Conservation (phyloP, 1,284 basidiomycete genomes). For the Sporisorium graminicola region DNA sequence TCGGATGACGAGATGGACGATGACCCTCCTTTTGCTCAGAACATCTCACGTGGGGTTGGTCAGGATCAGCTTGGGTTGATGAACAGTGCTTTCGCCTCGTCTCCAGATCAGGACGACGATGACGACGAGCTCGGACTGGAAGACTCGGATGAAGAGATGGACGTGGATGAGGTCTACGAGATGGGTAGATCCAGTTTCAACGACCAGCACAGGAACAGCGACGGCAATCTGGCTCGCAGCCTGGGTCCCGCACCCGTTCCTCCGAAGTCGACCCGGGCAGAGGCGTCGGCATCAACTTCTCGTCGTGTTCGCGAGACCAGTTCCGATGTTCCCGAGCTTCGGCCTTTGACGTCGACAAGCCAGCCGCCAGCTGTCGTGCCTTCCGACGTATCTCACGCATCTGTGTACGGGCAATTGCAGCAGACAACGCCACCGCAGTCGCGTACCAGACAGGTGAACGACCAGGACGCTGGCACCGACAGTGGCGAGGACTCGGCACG, state of each 20-base stretch:
- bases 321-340: slow-evolving; percentile 25
- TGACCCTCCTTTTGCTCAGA: background rate
- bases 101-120: slow-evolving; percentile 17
- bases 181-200: slow-evolving; percentile 33
- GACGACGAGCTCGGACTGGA: slow-evolving; percentile 47
- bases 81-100: slow-evolving; percentile 18
- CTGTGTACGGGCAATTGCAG: slow-evolving; percentile 14
- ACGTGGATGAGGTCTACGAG: slow-evolving; percentile 36
- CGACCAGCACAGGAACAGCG: slow-evolving; percentile 21
- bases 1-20: slow-evolving; percentile 54
- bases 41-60: slow-evolving; percentile 25
- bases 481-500: slow-evolving; percentile 38
- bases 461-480: slow-evolving; percentile 39
- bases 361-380: background rate
- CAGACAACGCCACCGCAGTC: slow-evolving; percentile 39
- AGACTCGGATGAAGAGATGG: slow-evolving; percentile 49
- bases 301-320: slow-evolving; percentile 34
- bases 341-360: background rate
- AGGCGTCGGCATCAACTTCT: slow-evolving; percentile 5
- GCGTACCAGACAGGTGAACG: slow-evolving; percentile 28
- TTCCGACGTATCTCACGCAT: slow-evolving; percentile 1
- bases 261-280: background rate
- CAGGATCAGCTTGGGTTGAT: slow-evolving; percentile 31
- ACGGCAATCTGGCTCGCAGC: slow-evolving; percentile 8
- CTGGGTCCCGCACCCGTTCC: background rate